Conservation (phyloP, 2,329 filamentous ascomycete species). For the Seiridium cupressi region DNA sequence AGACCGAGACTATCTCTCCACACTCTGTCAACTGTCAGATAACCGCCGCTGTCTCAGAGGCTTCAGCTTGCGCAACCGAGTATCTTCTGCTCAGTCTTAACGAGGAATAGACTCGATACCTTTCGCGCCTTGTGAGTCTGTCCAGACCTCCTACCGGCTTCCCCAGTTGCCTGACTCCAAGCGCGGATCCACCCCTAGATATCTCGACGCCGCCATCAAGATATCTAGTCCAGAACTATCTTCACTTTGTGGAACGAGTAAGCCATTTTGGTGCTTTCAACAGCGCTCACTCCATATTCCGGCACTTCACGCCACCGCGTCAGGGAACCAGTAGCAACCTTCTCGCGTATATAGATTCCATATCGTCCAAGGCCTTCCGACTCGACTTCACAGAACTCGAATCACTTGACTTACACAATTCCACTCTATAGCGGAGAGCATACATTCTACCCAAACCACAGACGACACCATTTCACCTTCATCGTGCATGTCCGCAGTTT, state of each 20-base stretch:
- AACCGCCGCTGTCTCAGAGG: constrained; percentile 29
- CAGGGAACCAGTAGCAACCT: neutral
- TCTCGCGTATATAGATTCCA: constrained; percentile 33
- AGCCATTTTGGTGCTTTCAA: constrained; percentile 18
- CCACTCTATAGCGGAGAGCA: neutral
- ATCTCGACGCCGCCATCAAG: constrained; percentile 15
- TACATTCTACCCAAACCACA: neutral
- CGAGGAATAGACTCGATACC: constrained; percentile 23
- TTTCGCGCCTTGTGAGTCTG: constrained; percentile 18
- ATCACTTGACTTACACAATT: neutral
- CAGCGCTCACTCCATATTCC: neutral
- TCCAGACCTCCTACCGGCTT: constrained; percentile 20
- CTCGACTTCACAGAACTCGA: neutral
- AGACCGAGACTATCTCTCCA: constrained; percentile 21
- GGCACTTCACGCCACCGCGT: neutral
- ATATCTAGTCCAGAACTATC: constrained; percentile 22
- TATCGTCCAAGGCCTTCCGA: neutral
- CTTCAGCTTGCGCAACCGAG: constrained; percentile 26
- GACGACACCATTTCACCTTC: neutral
- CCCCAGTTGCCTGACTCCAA: constrained; percentile 15
- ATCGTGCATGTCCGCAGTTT: too few relatives aligned
- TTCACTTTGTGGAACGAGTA: constrained; percentile 22
- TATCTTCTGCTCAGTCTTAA: constrained; percentile 21
- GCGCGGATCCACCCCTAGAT: constrained; percentile 20
- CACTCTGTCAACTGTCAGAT: constrained; percentile 18